These are phyloP conservation scores for Colletotrichum cuscutae DNA, from an alignment of 2,329 filamentous ascomycete genomes.

Conservation along the genomic window DNA sequence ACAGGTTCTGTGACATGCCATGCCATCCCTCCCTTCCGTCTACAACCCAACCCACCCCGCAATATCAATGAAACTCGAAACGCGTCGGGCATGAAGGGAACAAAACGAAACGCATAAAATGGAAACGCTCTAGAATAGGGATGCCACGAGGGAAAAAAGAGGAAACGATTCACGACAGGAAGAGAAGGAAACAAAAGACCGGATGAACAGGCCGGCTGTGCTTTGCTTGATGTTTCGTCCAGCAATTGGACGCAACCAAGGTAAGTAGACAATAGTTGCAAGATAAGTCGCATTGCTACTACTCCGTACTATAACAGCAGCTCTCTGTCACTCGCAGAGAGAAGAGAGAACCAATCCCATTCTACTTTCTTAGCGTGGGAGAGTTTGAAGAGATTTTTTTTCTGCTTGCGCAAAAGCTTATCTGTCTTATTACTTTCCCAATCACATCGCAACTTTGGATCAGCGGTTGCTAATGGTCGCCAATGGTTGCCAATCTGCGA, in stretches of 20 bases:
- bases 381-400: not conserved
- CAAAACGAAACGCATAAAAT: not conserved
- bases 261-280: not conserved
- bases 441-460: not conserved
- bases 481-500: constrained; percentile 16
- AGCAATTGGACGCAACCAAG: not conserved
- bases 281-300: not conserved
- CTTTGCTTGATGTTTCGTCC: not conserved
- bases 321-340: not conserved
- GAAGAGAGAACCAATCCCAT: not conserved
- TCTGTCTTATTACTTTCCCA: constrained; percentile 9
- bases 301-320: not conserved
- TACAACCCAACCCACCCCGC: not conserved
- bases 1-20: not conserved
- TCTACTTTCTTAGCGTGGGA: not conserved
- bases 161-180: not conserved
- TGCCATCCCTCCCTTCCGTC: not conserved
- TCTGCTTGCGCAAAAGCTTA: constrained; percentile 4
- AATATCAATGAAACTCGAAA: constrained; percentile 11
- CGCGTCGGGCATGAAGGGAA: not conserved
- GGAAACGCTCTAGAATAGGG: not conserved
- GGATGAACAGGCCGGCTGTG: constrained; percentile 7
- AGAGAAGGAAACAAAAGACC: not conserved
- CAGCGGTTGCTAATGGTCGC: constrained; percentile 14
- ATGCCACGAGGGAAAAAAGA: not conserved